phyloP scores from a whole-genome alignment of 192 early-diverging fungal genomes.

The Coemansia reversa region DNA sequence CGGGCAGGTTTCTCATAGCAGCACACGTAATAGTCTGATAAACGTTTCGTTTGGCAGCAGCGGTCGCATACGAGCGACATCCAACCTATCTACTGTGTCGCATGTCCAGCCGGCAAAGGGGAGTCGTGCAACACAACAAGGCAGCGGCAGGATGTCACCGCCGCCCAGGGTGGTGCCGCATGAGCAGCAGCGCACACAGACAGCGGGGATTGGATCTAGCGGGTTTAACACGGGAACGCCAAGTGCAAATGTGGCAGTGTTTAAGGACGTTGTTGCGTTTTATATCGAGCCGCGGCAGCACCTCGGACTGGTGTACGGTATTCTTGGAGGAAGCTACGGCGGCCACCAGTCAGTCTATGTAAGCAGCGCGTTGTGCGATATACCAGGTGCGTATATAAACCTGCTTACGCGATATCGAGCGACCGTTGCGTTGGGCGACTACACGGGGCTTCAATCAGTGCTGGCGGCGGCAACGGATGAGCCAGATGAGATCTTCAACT shows the following conservation, averaged over 20 bases:
- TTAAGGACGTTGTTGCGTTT: constrained; percentile 58
- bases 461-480: constrained; percentile 58
- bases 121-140: constrained; percentile 8
- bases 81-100: constrained; percentile 23
- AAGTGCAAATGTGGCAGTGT: constrained; percentile 27
- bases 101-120: constrained; percentile 5
- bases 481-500: constrained; percentile 51
- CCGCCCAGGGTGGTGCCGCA: neutral
- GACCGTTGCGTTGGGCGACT: constrained; percentile 70
- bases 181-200: neutral
- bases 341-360: constrained; percentile 71
- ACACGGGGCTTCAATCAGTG: constrained; percentile 63
- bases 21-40: constrained; percentile 26
- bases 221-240: constrained; percentile 12
- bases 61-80: constrained; percentile 25
- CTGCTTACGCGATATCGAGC: constrained; percentile 66
- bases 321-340: constrained; percentile 66
- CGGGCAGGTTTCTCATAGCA: constrained; percentile 9
- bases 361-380: constrained; percentile 60
- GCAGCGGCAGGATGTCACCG: constrained; percentile 1
- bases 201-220: neutral
- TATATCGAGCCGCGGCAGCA: constrained; percentile 83
- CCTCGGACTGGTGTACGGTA: constrained; percentile 68
- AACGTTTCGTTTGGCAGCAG: constrained; percentile 12
- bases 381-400: constrained; percentile 69